These are phyloP conservation scores for Fusarium tupiense DNA, from an alignment of 2,329 filamentous ascomycete genomes.

Conservation along the genomic window DNA sequence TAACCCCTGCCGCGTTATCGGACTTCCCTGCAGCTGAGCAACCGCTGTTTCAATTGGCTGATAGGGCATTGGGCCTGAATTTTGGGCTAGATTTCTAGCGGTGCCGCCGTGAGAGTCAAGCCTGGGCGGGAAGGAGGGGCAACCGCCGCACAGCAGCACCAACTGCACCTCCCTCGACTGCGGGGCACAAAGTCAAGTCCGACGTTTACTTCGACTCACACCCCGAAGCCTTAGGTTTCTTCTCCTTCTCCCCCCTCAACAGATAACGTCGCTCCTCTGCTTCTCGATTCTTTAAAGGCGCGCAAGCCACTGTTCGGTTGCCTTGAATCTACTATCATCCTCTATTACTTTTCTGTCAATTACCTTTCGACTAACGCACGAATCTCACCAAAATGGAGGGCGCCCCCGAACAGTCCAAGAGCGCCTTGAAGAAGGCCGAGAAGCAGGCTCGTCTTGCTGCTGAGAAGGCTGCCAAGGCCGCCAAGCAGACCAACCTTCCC, in stretches of 20 bases:
- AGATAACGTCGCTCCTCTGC: constrained; percentile 26
- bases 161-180: constrained; percentile 30
- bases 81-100: constrained; percentile 34
- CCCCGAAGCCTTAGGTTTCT: constrained; percentile 21
- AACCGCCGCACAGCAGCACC: not conserved
- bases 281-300: constrained; percentile 27
- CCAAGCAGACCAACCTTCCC: constrained; percentile 62
- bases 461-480: constrained; percentile 70
- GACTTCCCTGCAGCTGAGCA: constrained; percentile 21
- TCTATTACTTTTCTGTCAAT: not conserved
- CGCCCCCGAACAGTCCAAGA: constrained; percentile 62
- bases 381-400: constrained; percentile 46
- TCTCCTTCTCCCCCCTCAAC: constrained; percentile 22
- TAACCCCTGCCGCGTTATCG: constrained; percentile 30
- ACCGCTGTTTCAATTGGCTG: constrained; percentile 33
- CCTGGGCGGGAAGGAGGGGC: not conserved
- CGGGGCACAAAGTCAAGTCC: constrained; percentile 43
- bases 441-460: constrained; percentile 70
- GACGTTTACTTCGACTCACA: constrained; percentile 43
- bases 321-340: constrained; percentile 1
- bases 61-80: constrained; percentile 40
- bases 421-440: constrained; percentile 72
- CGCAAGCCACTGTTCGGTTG: constrained; percentile 23
- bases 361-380: constrained; percentile 7
- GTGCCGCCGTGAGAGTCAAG: constrained; percentile 32